A percentile compares a stretch with the other conserved stretches of the same genome.
These are phyloP conservation scores for Russula olivacea DNA, from an alignment of 768 basidiomycete genomes.

Conservation along the genomic window DNA sequence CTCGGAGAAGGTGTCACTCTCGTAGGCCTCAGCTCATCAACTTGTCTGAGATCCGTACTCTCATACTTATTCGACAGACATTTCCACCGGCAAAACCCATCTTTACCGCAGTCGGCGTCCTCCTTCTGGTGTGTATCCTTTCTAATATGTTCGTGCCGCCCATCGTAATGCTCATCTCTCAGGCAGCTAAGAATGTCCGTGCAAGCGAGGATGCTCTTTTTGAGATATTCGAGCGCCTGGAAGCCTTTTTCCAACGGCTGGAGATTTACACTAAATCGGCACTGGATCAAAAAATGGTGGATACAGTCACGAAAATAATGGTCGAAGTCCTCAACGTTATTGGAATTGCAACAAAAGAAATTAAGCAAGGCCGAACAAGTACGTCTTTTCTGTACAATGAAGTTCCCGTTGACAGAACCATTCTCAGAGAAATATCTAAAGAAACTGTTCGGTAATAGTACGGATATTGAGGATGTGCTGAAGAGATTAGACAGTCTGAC, in stretches of 20 bases:
- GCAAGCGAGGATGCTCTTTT: neutral
- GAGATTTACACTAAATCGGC: neutral
- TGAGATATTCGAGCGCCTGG: neutral
- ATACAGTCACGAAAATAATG: neutral
- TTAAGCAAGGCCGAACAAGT: neutral
- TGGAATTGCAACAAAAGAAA: neutral
- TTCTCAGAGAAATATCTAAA: neutral
- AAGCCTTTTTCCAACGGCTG: neutral
- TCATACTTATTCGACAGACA: neutral
- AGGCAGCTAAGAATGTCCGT: neutral
- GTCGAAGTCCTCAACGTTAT: neutral
- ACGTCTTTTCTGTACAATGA: neutral
- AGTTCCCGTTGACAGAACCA: neutral
- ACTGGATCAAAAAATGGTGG: neutral
- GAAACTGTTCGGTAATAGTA: neutral
- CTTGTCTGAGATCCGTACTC: neutral
- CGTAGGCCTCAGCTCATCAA: neutral
- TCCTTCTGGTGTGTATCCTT: neutral
- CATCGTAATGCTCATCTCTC: neutral
- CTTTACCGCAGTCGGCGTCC: neutral
- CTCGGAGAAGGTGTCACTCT: neutral
- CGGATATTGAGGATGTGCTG: neutral
- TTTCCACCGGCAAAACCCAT: neutral
- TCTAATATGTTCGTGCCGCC: neutral
- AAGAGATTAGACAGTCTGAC: neutral